These are phyloP conservation scores for Cadophora malorum DNA, from an alignment of 2,329 filamentous ascomycete species.

Conservation along the genomic window DNA sequence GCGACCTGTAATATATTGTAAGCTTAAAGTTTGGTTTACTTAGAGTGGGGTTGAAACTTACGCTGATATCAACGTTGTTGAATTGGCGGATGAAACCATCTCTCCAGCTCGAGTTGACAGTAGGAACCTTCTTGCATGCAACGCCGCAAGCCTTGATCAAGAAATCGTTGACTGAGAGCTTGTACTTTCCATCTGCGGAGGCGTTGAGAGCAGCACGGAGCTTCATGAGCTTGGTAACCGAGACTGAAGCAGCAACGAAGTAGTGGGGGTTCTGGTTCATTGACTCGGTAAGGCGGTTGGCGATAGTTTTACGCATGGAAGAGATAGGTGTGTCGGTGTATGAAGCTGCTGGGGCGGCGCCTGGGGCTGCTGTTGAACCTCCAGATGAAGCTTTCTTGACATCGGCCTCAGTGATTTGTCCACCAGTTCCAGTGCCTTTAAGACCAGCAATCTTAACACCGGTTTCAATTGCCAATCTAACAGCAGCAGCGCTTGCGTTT, in stretches of 20 bases:
- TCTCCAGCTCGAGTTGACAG: slow-evolving; percentile 95
- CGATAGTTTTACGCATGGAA: slow-evolving; percentile 98
- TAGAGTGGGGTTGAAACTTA: slow-evolving; percentile 60
- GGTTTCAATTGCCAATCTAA: slow-evolving; percentile 84
- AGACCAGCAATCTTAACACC: slow-evolving; percentile 77
- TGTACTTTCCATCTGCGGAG: slow-evolving; percentile 90
- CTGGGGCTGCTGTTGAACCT: slow-evolving; percentile 50
- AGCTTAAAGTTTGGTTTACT: not conserved
- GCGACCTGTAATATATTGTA: slow-evolving; percentile 39
- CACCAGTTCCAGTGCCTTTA: slow-evolving; percentile 86
- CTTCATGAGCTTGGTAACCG: slow-evolving; percentile 94
- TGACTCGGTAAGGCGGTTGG: slow-evolving; percentile 86
- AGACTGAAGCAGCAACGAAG: slow-evolving; percentile 91
- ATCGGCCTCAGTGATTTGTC: slow-evolving; percentile 89
- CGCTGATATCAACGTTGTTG: slow-evolving; percentile 91
- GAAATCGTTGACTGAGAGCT: slow-evolving; percentile 99
- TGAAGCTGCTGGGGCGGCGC: slow-evolving; percentile 63
- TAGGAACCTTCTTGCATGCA: slow-evolving; percentile 91
- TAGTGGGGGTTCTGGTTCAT: slow-evolving; percentile 96
- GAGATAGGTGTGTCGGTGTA: slow-evolving; percentile 86
- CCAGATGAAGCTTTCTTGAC: slow-evolving; percentile 82
- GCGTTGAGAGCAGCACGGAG: slow-evolving; percentile 93
- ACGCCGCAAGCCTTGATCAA: slow-evolving; percentile 93
- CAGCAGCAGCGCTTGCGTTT: slow-evolving; percentile 73
- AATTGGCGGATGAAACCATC: slow-evolving; percentile 90